Percentiles rank a stretch among this genome's conserved stretches.
These are phyloP conservation scores for Glarea lozoyensis DNA, from an alignment of 495 filamentous ascomycete species.

Conservation along the genomic window DNA sequence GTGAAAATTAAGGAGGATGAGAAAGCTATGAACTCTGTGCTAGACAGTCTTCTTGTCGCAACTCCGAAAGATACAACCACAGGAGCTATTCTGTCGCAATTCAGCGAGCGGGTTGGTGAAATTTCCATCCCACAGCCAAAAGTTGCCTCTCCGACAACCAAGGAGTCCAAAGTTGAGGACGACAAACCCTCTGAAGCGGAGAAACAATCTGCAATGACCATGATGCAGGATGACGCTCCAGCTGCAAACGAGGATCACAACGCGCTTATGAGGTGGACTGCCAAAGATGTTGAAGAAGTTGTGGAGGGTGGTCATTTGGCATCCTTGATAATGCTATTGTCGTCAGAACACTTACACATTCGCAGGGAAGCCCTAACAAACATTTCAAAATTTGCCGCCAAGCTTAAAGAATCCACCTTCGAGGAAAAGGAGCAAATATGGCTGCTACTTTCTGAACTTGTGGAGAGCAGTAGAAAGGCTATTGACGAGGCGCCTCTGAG, in stretches of 20 bases:
- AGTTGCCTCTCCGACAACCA: background rate
- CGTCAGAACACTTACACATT: slow-evolving; percentile 62
- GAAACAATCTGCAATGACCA: background rate
- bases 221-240: slow-evolving; percentile 1
- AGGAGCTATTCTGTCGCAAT: slow-evolving; percentile 12
- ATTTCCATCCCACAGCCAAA: slow-evolving; percentile 5
- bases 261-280: slow-evolving; percentile 56
- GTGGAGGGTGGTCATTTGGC: slow-evolving; percentile 62
- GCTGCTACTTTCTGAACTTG: slow-evolving; percentile 66
- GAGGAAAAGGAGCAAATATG: slow-evolving; percentile 67
- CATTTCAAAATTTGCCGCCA: slow-evolving; percentile 53
- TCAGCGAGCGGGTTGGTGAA: slow-evolving; percentile 11
- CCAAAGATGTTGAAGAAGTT: slow-evolving; percentile 63
- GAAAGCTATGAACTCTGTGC: slow-evolving; percentile 26
- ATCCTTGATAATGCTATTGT: slow-evolving; percentile 64
- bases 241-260: slow-evolving; percentile 43
- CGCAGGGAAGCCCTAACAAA: slow-evolving; percentile 66
- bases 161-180: background rate
- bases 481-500: slow-evolving; percentile 55
- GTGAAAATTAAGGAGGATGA: slow-evolving; percentile 31
- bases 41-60: slow-evolving; percentile 22
- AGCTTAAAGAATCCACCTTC: slow-evolving; percentile 61
- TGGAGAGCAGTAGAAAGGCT: slow-evolving; percentile 54
- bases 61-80: slow-evolving; percentile 1
- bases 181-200: slow-evolving; percentile 4